A percentile compares a stretch with the other conserved stretches of the same genome.
Evolutionary conservation across 2,329 filamentous ascomycete species (phyloP).

Genomic region (Tolypocladium album): DNA sequence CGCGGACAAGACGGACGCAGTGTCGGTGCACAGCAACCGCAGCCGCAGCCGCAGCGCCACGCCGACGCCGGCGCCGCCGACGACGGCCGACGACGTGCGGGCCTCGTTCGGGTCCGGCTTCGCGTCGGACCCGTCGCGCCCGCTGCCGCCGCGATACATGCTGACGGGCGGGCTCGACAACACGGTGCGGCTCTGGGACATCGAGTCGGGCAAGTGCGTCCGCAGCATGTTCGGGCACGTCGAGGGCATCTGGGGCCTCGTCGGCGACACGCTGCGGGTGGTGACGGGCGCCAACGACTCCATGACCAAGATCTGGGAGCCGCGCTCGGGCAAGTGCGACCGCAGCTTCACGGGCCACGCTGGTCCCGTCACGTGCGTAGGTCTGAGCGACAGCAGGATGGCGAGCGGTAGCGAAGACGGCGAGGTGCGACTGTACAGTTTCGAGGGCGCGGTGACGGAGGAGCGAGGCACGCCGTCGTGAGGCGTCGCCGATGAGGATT

Average conservation of each 20-base stretch:
- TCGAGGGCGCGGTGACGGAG: conserved; percentile 42
- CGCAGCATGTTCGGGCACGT: conserved; percentile 95
- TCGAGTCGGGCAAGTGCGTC: conserved; percentile 67
- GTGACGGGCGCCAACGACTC: conserved; percentile 87
- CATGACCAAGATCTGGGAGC: conserved; percentile 92
- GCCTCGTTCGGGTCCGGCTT: conserved; percentile 52
- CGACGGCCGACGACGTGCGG: conserved; percentile 28
- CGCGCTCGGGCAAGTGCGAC: conserved; percentile 81
- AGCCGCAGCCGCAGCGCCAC: conserved; percentile 37
- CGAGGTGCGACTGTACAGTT: conserved; percentile 77
- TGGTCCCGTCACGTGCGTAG: conserved; percentile 87
- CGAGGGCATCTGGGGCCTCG: conserved; percentile 90
- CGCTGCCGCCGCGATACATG: conserved; percentile 79
- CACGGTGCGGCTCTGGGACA: conserved; percentile 89
- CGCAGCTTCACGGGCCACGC: conserved; percentile 84
- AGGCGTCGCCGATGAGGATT: neutral
- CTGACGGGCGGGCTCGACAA: conserved; percentile 85
- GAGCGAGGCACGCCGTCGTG: conserved; percentile 41
- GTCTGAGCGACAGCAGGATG: conserved; percentile 79
- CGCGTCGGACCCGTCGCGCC: conserved; percentile 47
- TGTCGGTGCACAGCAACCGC: conserved; percentile 36
- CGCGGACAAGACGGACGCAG: conserved; percentile 41
- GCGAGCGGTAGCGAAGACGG: conserved; percentile 90
- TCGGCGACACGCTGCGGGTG: conserved; percentile 76
- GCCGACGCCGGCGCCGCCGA: conserved; percentile 18